Conservation (phyloP, 2,329 filamentous ascomycete species). For the Lecanicillium sp. region DNA sequence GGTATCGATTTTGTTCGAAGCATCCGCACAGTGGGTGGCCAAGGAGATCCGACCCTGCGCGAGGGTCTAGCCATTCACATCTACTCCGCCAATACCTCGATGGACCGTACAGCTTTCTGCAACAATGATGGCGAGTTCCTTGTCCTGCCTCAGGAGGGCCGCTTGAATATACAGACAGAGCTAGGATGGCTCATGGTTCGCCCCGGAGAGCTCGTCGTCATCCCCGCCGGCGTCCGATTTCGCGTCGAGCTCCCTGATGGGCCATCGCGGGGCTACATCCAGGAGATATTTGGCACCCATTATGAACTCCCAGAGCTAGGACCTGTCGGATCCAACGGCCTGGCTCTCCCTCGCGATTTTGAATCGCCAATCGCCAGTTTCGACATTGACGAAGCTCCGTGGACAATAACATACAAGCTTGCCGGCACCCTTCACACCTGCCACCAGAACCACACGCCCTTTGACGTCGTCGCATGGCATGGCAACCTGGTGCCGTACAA, state of each 20-base stretch:
- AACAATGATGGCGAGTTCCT: conserved; percentile 60
- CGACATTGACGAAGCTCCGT: conserved; percentile 45
- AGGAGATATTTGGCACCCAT: conserved; percentile 58
- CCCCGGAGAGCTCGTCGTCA: conserved; percentile 60
- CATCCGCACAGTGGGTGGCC: conserved; percentile 39
- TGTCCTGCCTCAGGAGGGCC: conserved; percentile 57
- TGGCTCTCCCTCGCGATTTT: conserved; percentile 61
- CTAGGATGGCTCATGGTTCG: conserved; percentile 56
- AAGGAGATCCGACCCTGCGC: conserved; percentile 39
- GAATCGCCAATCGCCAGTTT: conserved; percentile 53
- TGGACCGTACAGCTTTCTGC: conserved; percentile 39
- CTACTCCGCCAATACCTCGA: conserved; percentile 37
- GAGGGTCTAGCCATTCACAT: conserved; percentile 42
- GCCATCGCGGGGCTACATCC: conserved; percentile 56
- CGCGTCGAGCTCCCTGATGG: conserved; percentile 32
- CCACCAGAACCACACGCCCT: conserved; percentile 57
- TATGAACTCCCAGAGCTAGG: conserved; percentile 61
- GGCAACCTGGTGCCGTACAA: conserved; percentile 58
- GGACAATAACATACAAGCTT: conserved; percentile 55
- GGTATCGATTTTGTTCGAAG: conserved; percentile 40
- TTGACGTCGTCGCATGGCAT: conserved; percentile 66
- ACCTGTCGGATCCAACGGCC: conserved; percentile 56
- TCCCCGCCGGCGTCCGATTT: conserved; percentile 55
- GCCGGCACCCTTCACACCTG: conserved; percentile 52
- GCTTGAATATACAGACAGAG: conserved; percentile 61